Base-by-base conservation (phyloP, 805 yeast species). In the Pichia paraexigua region DNA sequence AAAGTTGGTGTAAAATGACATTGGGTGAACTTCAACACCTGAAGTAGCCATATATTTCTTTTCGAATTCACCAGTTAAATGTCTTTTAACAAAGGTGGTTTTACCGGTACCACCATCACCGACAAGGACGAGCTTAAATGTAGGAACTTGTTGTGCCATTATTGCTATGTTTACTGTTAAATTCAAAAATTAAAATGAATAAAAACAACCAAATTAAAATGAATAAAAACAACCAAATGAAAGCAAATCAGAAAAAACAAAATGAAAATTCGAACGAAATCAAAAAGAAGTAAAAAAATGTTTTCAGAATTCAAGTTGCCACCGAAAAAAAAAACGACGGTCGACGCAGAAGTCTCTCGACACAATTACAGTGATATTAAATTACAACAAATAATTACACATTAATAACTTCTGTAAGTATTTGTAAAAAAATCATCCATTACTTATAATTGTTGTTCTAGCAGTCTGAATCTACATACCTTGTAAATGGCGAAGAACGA, bases 71-170 rank as follows among this genome's bases (percentile, higher is more conserved):
- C 99, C 96, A 59, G 99, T 92, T 75, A 91, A 83, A 76, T 94
- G 99, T 81, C 99, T 91, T 82, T 95, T 94, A 73, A 94, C 99
- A 66, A 94, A 94, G 54, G 99, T 94, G 79, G 99, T 94, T 85
- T 94, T 94, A 78, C 99, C 99, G 74, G 99, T 94, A 83, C 99
- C 99, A 81, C 99, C 99, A 71, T 94, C 99, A 72, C 99, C 99
- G 76, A 94, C 99, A 68, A 94, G 84, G 66, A 94, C 99, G 73
- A 94, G 83, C 80, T 94, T 94, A 76, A 94, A 94, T 61, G 96
- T 88, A 63, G 99, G 98, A 73, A 90, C 95, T 66, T 75, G 76
- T 52, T 59, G 64, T 50, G 68, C 66, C 65, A 83, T 82, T 43
- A 18, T 46, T 28, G 43, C 42, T 22, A 1, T 40, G 17, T 22